A percentile compares a stretch with the other conserved stretches of the same genome.
These are phyloP conservation scores for Lepidium didymum DNA, from an alignment of 345 rosid species.

Conservation along the genomic window DNA sequence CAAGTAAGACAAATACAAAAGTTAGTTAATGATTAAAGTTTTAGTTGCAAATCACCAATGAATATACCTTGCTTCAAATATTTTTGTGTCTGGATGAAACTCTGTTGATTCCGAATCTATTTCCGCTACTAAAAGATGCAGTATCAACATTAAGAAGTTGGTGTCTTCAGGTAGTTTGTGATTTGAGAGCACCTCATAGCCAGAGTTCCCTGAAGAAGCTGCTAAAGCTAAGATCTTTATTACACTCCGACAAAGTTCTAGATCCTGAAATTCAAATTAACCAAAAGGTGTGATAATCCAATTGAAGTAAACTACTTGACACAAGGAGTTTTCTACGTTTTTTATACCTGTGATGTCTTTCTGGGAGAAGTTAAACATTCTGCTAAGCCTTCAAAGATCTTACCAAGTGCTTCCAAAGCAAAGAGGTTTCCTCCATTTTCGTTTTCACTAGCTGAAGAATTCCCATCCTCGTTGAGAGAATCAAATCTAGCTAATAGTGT, in stretches of 20 bases:
- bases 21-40: neutral
- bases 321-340: neutral
- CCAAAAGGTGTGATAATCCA: neutral
- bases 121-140: conserved; percentile 63
- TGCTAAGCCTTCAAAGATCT: conserved; percentile 63
- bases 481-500: conserved; percentile 47
- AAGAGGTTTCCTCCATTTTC: conserved; percentile 14
- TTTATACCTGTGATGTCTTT: conserved; percentile 29
- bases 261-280: conserved; percentile 47
- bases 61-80: conserved; percentile 57
- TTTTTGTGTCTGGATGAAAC: conserved; percentile 32
- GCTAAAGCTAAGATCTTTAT: conserved; percentile 55
- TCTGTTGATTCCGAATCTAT: conserved; percentile 45
- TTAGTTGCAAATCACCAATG: neutral
- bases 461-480: conserved; percentile 32
- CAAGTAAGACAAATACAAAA: neutral
- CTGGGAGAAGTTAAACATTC: conserved; percentile 53
- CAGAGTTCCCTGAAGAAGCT: conserved; percentile 69
- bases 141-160: conserved; percentile 58
- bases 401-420: conserved; percentile 24
- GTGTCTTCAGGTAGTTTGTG: conserved; percentile 43
- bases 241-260: conserved; percentile 61
- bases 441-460: conserved; percentile 30
- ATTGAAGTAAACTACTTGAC: neutral
- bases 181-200: conserved; percentile 55